These are phyloP conservation scores for Canna indica DNA, from an alignment of 176 grass and related monocot genomes.

Conservation along the genomic window DNA sequence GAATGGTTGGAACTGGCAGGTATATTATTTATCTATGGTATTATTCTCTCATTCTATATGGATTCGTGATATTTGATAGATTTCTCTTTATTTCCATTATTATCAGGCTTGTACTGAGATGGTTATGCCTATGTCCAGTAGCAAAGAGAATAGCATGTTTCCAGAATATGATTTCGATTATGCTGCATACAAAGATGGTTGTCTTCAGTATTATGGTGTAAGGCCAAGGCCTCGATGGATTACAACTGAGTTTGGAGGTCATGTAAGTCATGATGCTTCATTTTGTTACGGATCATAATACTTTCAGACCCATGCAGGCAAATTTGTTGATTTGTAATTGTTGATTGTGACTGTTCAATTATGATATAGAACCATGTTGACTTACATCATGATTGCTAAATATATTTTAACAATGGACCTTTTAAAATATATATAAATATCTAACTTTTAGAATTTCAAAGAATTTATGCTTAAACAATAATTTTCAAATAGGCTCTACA, in stretches of 20 bases:
- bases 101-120: constrained; percentile 96
- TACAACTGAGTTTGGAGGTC: constrained; percentile 82
- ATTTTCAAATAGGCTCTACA: background rate
- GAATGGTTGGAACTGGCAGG: constrained; percentile 95
- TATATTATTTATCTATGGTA: constrained; percentile 1
- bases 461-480: too few relatives aligned
- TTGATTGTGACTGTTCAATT: background rate
- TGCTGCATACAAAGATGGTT: constrained; percentile 35
- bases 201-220: constrained; percentile 59
- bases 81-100: constrained; percentile 4
- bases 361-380: background rate
- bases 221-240: constrained; percentile 64
- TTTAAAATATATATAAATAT: too few relatives aligned
- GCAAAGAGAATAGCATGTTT: constrained; percentile 73
- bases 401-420: too few relatives aligned
- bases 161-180: constrained; percentile 59
- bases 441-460: too few relatives aligned
- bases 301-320: background rate
- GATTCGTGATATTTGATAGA: background rate
- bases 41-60: background rate
- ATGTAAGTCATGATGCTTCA: constrained; percentile 42
- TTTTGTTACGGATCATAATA: background rate
- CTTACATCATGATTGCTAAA: background rate
- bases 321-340: background rate
- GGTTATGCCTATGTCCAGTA: constrained; percentile 85